Evolutionary conservation across 2,329 filamentous ascomycete species (phyloP), one percentile per base, ranked within the genome.

Genomic region (Fusarium mexicanum): DNA sequence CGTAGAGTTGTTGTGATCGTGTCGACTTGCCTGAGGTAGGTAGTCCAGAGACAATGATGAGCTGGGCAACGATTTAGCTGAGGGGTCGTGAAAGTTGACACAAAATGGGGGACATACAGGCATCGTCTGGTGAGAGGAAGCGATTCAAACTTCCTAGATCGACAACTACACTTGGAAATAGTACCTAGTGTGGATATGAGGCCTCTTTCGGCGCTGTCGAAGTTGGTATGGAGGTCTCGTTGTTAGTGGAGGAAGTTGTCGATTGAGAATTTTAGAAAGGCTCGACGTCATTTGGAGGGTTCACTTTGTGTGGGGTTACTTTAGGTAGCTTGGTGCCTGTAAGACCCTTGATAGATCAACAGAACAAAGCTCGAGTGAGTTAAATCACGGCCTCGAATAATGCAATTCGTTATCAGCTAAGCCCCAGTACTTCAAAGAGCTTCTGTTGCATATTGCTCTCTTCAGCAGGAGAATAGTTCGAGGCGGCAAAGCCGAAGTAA

Each of bases 11-110:
- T 51, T 85, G 84, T 18, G 91, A 90, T 74, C 91, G 89, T 26
- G 89, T 89, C 40, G 90, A 90, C 83, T 93, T 93, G 80, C 91
- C 91, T 37, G 91, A 92, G 73, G 90, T 91, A 61, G 91, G 91
- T 75, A 91, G 86, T 71, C 91, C 91, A 61, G 90, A 90, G 68
- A 93, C 81, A 76, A 92, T 90, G 77, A 93, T 90, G 74, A 93
- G 86, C 91, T 93, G 70, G 57, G 59, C 26, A 40, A 55, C 62
- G 37, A 40, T 38, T 74, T 40, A 74, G 72, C 29, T 60, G 51
- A 62, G 29, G 44, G 51, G 66, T 67, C 64, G 64, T 47, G 65
- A 50, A 48, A 59, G 41, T 43, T 46, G 37, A 22, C 29, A 33
- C 35, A 33, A 24, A 20, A 29, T 44, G 22, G 12, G 43, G 35